Conservation (phyloP, 2,329 filamentous ascomycete species). For the Colletotrichum sp. region DNA sequence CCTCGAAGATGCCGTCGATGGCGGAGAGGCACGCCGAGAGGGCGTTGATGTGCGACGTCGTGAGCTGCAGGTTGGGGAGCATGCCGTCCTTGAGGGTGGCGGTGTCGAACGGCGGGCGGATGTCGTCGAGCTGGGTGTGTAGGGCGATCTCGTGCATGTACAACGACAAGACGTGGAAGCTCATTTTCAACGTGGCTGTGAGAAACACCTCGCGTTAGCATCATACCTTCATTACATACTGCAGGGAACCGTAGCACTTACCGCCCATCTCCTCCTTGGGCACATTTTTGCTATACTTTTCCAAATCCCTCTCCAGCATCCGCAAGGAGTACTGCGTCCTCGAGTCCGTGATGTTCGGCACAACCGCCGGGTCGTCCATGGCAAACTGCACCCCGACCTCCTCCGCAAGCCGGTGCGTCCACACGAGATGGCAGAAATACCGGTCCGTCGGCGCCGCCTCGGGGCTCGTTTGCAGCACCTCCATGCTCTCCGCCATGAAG, state of each 20-base stretch:
- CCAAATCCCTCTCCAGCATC: conserved; percentile 68
- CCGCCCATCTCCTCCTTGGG: conserved; percentile 58
- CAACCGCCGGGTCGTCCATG: conserved; percentile 66
- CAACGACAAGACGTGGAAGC: conserved; percentile 69
- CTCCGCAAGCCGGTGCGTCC: conserved; percentile 68
- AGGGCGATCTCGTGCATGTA: conserved; percentile 81
- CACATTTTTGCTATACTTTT: conserved; percentile 62
- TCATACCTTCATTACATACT: no score
- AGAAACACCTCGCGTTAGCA: conserved; percentile 15
- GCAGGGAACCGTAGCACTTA: conserved; percentile 44
- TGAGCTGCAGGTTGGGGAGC: conserved; percentile 44
- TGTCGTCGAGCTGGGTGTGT: conserved; percentile 65
- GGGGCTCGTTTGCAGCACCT: conserved; percentile 57
- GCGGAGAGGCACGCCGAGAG: conserved; percentile 70
- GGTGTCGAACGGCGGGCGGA: conserved; percentile 51
- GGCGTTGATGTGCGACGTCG: conserved; percentile 68
- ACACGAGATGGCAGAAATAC: conserved; percentile 64
- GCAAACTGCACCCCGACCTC: conserved; percentile 71
- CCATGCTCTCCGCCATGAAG: conserved; percentile 66
- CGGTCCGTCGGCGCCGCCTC: conserved; percentile 62
- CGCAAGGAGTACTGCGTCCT: conserved; percentile 69
- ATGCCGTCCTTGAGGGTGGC: conserved; percentile 49
- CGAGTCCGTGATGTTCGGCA: conserved; percentile 62
- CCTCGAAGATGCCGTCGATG: conserved; percentile 70
- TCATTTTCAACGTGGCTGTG: conserved; percentile 65